Evolutionary conservation across 257 asterid species (phyloP).

Genomic region (Gynochthodes officinalis): DNA sequence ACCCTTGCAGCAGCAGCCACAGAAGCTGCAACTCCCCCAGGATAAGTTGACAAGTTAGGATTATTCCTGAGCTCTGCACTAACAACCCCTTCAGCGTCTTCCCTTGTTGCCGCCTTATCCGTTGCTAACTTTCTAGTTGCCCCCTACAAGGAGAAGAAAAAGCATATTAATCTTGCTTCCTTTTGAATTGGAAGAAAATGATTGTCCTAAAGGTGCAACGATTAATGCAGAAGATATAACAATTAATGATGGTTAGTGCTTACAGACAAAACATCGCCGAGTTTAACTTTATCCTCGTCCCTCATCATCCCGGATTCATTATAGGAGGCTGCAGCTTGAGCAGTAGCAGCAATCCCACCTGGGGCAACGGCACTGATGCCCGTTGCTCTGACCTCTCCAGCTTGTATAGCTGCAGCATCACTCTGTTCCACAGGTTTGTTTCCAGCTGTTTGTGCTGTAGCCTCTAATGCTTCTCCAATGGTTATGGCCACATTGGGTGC

Average conservation of each 20-base stretch:
- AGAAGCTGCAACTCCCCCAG: constrained; percentile 69
- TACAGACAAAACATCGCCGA: constrained; percentile 46
- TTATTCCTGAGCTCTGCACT: constrained; percentile 54
- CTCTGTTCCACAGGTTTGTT: constrained; percentile 53
- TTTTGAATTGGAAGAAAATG: too few species aligned
- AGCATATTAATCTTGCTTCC: too few species aligned
- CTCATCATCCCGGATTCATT: constrained; percentile 37
- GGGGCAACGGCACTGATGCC: constrained; percentile 46
- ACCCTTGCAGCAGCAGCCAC: constrained; percentile 52
- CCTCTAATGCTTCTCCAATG: constrained; percentile 78
- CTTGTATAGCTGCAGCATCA: constrained; percentile 84
- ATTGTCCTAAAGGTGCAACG: too few species aligned
- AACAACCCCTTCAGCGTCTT: constrained; percentile 59
- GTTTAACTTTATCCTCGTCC: constrained; percentile 57
- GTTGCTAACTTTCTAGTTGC: constrained; percentile 41
- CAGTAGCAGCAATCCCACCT: constrained; percentile 63
- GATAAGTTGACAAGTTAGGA: constrained; percentile 26
- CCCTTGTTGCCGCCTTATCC: constrained; percentile 57
- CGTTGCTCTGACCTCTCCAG: constrained; percentile 65
- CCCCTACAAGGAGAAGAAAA: too few species aligned
- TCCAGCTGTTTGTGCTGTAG: constrained; percentile 43
- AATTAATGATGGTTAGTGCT: background rate
- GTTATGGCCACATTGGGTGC: constrained; percentile 31
- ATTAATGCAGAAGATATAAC: too few species aligned
- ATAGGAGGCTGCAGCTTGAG: constrained; percentile 72